Percentiles rank a stretch among this genome's conserved stretches.
Conservation (phyloP, 2,329 filamentous ascomycete genomes). For the Arachnomyces sp. region DNA sequence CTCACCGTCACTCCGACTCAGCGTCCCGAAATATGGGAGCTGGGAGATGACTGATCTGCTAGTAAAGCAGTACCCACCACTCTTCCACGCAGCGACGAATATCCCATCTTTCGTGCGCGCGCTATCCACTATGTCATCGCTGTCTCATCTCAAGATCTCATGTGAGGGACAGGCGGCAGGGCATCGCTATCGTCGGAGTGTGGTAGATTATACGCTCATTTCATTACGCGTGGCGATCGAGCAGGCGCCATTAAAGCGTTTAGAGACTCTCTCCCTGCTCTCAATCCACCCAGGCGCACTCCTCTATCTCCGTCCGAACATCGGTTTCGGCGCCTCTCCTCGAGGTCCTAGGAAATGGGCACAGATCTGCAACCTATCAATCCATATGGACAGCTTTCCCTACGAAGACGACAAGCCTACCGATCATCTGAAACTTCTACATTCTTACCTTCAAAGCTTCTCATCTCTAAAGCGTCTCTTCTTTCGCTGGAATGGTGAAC, state of each 20-base stretch:
- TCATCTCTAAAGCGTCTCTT: constrained; percentile 59
- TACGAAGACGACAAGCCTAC: constrained; percentile 53
- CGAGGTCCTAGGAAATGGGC: constrained; percentile 65
- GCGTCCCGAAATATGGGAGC: constrained; percentile 67
- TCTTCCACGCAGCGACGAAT: constrained; percentile 86
- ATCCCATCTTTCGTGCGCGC: constrained; percentile 75
- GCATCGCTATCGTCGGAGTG: constrained; percentile 65
- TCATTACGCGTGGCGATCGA: constrained; percentile 79
- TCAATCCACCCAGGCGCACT: constrained; percentile 69
- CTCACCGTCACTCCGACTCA: constrained; percentile 50
- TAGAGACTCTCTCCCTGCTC: constrained; percentile 64
- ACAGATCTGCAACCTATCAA: constrained; percentile 66
- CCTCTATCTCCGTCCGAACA: constrained; percentile 66
- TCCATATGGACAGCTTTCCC: constrained; percentile 62
- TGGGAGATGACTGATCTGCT: constrained; percentile 72
- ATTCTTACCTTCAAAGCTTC: constrained; percentile 70
- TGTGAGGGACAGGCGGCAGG: constrained; percentile 64
- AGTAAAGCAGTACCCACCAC: constrained; percentile 76
- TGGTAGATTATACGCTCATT: constrained; percentile 83
- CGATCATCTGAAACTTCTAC: constrained; percentile 69
- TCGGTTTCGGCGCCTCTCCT: constrained; percentile 67
- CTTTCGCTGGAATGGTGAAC: constrained; percentile 66
- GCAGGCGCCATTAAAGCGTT: constrained; percentile 56
- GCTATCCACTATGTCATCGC: constrained; percentile 58
- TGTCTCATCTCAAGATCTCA: constrained; percentile 67